Evolutionary conservation across 768 basidiomycete species (phyloP).

Genomic region (Pulveroboletus ravenelii): DNA sequence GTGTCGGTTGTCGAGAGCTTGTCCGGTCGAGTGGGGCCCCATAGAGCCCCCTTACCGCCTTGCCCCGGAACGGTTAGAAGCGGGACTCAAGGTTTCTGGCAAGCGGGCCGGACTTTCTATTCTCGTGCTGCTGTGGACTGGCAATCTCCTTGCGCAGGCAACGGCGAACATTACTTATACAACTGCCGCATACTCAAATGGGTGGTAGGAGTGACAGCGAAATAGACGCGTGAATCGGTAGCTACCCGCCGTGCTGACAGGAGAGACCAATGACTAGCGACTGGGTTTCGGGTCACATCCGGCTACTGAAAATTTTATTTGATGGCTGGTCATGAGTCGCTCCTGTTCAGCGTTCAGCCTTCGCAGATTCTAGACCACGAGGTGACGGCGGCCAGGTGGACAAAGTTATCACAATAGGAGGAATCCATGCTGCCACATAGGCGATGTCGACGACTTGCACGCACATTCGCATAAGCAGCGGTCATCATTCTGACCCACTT

Average conservation of each 20-base stretch:
- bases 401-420: not conserved
- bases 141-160: slow-evolving; percentile 7
- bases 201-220: slow-evolving; percentile 1
- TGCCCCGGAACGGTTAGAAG: slow-evolving; percentile 5
- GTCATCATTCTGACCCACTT: slow-evolving; percentile 5
- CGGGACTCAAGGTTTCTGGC: slow-evolving; percentile 2
- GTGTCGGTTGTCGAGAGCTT: not conserved
- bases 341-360: not conserved
- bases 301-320: not conserved
- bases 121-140: slow-evolving; percentile 2
- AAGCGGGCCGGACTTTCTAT: slow-evolving; percentile 10
- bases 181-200: slow-evolving; percentile 5
- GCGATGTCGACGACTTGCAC: slow-evolving; percentile 2
- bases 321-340: slow-evolving; percentile 1
- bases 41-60: not conserved
- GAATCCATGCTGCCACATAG: slow-evolving; percentile 1
- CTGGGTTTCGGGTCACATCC: not conserved
- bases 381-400: not conserved
- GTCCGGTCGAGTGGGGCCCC: not conserved
- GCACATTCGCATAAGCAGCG: slow-evolving; percentile 8
- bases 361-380: slow-evolving; percentile 7
- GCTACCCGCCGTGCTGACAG: not conserved
- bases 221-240: slow-evolving; percentile 1
- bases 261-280: not conserved
- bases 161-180: not conserved